Conservation (phyloP, 1,139 yeast species). For the Hanseniaspora uvarum region DNA sequence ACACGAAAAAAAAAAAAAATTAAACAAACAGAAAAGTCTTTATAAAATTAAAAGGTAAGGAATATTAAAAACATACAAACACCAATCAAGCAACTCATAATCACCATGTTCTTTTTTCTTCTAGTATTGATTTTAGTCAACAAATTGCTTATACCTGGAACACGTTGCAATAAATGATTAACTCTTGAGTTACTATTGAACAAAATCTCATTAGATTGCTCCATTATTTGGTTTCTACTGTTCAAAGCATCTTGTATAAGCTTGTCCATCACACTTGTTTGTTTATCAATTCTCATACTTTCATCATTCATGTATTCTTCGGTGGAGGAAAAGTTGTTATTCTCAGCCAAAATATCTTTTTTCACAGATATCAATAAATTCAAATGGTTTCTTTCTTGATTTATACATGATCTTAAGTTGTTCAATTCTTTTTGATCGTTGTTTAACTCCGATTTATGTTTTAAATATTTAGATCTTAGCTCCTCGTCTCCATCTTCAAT, state of each 20-base stretch:
- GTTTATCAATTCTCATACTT: slow-evolving; percentile 57
- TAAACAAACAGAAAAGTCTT: too few species aligned
- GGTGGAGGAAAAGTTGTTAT: slow-evolving; percentile 33
- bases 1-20: background rate
- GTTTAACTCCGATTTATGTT: slow-evolving; percentile 66
- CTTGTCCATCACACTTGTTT: slow-evolving; percentile 69
- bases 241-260: slow-evolving; percentile 74
- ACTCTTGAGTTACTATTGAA: slow-evolving; percentile 56
- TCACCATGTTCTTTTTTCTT: slow-evolving; percentile 75
- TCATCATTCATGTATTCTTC: slow-evolving; percentile 73
- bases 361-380: slow-evolving; percentile 68
- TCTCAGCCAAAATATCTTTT: slow-evolving; percentile 46
- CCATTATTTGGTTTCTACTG: slow-evolving; percentile 71
- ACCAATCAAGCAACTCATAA: slow-evolving; percentile 67
- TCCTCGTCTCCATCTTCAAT: slow-evolving; percentile 37
- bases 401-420: slow-evolving; percentile 49
- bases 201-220: slow-evolving; percentile 54
- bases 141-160: slow-evolving; percentile 76
- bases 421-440: slow-evolving; percentile 60
- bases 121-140: slow-evolving; percentile 77
- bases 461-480: slow-evolving; percentile 62
- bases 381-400: slow-evolving; percentile 64
- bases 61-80: slow-evolving; percentile 62
- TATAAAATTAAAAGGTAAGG: slow-evolving; percentile 41
- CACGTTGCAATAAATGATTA: slow-evolving; percentile 47